A percentile compares a stretch with the other conserved stretches of the same genome.
Evolutionary conservation across 371 early-diverging fungal species (phyloP).

Genomic region (Saksenaea oblongispora): DNA sequence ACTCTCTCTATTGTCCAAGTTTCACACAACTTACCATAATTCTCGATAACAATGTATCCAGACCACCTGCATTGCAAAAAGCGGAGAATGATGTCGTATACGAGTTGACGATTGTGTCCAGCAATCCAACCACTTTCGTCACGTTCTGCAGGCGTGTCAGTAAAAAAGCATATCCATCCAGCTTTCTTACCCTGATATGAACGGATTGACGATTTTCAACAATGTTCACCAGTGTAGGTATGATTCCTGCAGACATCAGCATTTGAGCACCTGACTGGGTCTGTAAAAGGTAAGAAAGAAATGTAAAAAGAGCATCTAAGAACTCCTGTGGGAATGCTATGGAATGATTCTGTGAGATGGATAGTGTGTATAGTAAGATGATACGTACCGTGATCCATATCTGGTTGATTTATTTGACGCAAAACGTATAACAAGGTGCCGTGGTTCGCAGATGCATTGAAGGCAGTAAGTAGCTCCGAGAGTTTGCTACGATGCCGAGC

Average conservation of each 20-base stretch:
- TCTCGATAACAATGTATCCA: slow-evolving; percentile 73
- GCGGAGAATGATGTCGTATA: slow-evolving; percentile 74
- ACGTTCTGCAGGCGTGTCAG: slow-evolving; percentile 42
- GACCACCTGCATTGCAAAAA: slow-evolving; percentile 83
- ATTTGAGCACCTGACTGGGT: slow-evolving; percentile 86
- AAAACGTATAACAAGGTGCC: slow-evolving; percentile 84
- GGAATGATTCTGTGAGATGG: slow-evolving; percentile 2
- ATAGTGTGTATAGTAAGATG: not conserved
- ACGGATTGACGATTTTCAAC: slow-evolving; percentile 50
- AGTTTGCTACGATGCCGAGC: slow-evolving; percentile 75
- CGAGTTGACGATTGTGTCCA: slow-evolving; percentile 84
- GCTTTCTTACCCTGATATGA: slow-evolving; percentile 55
- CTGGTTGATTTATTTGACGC: slow-evolving; percentile 59
- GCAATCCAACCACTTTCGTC: slow-evolving; percentile 70
- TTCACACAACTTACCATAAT: slow-evolving; percentile 56
- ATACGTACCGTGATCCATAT: not conserved
- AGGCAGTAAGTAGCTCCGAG: slow-evolving; percentile 79
- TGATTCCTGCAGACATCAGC: slow-evolving; percentile 89
- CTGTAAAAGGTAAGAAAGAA: slow-evolving; percentile 75
- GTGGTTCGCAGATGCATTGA: slow-evolving; percentile 93
- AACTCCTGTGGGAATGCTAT: slow-evolving; percentile 70
- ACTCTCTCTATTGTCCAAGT: not conserved
- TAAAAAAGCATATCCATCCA: not conserved
- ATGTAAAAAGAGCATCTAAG: slow-evolving; percentile 81
- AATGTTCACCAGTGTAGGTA: slow-evolving; percentile 72